Evolutionary conservation across 2,329 filamentous ascomycete genomes (phyloP).

Genomic region (Metarhizium robertsii): DNA sequence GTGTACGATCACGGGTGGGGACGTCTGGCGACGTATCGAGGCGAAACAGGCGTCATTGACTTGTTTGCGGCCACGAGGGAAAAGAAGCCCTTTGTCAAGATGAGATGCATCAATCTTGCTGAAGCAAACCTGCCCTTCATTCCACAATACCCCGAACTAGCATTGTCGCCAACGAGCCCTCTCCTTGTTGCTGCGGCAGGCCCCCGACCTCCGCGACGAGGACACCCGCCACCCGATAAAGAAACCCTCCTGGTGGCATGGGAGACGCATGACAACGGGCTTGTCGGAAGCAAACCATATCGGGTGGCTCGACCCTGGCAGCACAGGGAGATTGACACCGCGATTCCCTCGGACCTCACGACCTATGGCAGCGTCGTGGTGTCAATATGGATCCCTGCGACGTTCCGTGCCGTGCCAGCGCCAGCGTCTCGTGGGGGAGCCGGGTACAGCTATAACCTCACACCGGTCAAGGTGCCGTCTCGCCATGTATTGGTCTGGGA

Average conservation of each 20-base stretch:
- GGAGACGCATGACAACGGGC: constrained; percentile 22
- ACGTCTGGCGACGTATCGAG: constrained; percentile 26
- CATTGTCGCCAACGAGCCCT: constrained; percentile 28
- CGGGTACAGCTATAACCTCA: constrained; percentile 22
- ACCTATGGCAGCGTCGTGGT: constrained; percentile 29
- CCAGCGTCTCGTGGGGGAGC: constrained; percentile 13
- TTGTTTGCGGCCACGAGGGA: constrained; percentile 21
- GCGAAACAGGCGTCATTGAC: constrained; percentile 21
- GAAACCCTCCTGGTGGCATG: constrained; percentile 30
- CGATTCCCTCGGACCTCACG: constrained; percentile 25
- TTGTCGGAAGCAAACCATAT: constrained; percentile 22
- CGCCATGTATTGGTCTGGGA: constrained; percentile 31
- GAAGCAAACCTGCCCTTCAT: constrained; percentile 25
- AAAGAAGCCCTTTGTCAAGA: constrained; percentile 28
- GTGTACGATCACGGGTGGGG: constrained; percentile 23
- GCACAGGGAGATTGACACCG: constrained; percentile 29
- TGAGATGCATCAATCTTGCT: constrained; percentile 24
- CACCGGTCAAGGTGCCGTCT: constrained; percentile 20
- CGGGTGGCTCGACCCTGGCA: constrained; percentile 27
- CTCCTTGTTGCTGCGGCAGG: constrained; percentile 29
- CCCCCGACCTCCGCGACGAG: constrained; percentile 26
- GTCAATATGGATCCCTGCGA: constrained; percentile 31
- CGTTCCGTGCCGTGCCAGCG: constrained; percentile 23
- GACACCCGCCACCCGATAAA: constrained; percentile 26
- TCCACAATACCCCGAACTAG: constrained; percentile 30